Percentiles rank a stretch among this genome's conserved stretches.
Conservation (phyloP, 1,139 yeast species). For the Scheffersomyces stambukii region DNA sequence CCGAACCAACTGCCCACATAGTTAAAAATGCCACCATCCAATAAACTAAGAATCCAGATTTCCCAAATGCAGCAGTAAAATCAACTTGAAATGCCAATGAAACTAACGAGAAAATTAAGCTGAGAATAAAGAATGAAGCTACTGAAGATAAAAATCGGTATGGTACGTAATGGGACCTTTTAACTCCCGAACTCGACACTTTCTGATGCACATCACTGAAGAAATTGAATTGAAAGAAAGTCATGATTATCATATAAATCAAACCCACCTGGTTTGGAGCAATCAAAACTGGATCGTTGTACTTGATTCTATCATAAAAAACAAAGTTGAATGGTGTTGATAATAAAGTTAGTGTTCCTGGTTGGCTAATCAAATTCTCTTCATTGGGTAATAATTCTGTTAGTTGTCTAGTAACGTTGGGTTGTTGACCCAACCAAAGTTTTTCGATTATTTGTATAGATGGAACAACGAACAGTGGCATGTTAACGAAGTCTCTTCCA, state of each 20-base stretch:
- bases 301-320: slow-evolving; percentile 48
- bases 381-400: slow-evolving; percentile 3
- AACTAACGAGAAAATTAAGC: slow-evolving; percentile 37
- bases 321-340: slow-evolving; percentile 35
- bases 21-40: slow-evolving; percentile 40
- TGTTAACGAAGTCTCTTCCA: slow-evolving; percentile 29
- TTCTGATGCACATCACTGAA: slow-evolving; percentile 51
- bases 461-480: slow-evolving; percentile 4
- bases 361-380: slow-evolving; percentile 12
- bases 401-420: slow-evolving; percentile 5
- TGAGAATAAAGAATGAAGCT: slow-evolving; percentile 29
- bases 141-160: slow-evolving; percentile 29
- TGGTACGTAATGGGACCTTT: slow-evolving; percentile 23
- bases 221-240: slow-evolving; percentile 55
- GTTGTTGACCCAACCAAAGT: slow-evolving; percentile 8
- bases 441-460: slow-evolving; percentile 11
- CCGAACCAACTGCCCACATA: slow-evolving; percentile 39
- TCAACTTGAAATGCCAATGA: slow-evolving; percentile 43
- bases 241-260: slow-evolving; percentile 67
- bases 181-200: slow-evolving; percentile 33
- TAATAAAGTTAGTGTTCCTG: slow-evolving; percentile 16
- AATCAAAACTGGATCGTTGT: slow-evolving; percentile 42
- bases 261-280: slow-evolving; percentile 76
- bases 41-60: slow-evolving; percentile 38
- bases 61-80: slow-evolving; percentile 35